Evolutionary conservation across 2,329 filamentous ascomycete genomes (phyloP), one percentile per base, ranked within the genome.

Genomic region (Epichloe baconii): DNA sequence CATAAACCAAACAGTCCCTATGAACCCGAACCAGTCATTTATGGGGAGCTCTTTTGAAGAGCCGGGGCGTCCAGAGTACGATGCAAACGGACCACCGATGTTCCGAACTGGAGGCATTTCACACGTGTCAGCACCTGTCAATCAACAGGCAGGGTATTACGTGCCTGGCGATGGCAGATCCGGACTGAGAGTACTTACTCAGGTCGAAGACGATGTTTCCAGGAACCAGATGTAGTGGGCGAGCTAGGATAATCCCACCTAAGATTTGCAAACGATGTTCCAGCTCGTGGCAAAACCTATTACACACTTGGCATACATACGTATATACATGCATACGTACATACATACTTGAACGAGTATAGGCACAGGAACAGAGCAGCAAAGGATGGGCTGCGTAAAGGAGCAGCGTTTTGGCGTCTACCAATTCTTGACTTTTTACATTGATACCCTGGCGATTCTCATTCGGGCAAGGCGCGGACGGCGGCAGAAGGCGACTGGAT

Each of bases 41-140:
- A 64, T 69, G 44, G 56, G 59, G 8, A 52, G 53, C 12, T 63
- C 65, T 2, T 70, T 69, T 46, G 68, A 70, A 15, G 59, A 62
- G 19, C 53, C 66, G 7, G 54, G 64, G 5, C 64, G 67, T 1
- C 55, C 51, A 5, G 62, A 62, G 4, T 70, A 68, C 50, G 67
- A 65, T 15, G 54, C 59, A 14, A 60, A 55, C 21, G 60, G 64
- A 19, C 56, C 59, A 14, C 48, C 58, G 6, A 61, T 70, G 44
- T 71, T 70, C 43, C 61, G 66, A 12, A 50, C 61, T 4, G 60
- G 59, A 48, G 62, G 64, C 42, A 55, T 69, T 35, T 51, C 59
- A 10, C 63, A 63, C 35, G 54, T 58, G 10, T 50, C 62, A 23
- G 54, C 58, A 8, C 52, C 62, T 7, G 64, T 66, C 6, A 60